Evolutionary conservation across 176 grass and related monocot genomes (phyloP).

Genomic region (Triticum monococcum): DNA sequence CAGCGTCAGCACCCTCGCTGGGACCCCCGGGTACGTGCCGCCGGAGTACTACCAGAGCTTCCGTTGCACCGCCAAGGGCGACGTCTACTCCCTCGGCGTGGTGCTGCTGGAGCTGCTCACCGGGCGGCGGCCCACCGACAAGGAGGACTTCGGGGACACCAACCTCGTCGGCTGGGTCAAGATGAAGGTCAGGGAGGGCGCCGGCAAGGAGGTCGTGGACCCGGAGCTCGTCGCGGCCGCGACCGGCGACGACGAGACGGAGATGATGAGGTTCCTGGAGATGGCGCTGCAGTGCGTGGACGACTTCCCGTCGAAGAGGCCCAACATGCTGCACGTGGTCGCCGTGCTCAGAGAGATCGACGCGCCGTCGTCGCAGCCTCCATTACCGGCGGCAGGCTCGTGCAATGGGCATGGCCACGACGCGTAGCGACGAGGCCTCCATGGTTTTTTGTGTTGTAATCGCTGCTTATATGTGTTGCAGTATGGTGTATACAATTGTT

Average conservation of each 20-base stretch:
- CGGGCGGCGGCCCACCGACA: conserved; percentile 75
- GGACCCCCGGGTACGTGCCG: conserved; percentile 88
- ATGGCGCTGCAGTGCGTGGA: conserved; percentile 85
- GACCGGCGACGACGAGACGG: conserved; percentile 24
- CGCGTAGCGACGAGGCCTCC: background rate
- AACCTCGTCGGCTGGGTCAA: conserved; percentile 93
- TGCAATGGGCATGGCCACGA: background rate
- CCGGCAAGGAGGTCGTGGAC: conserved; percentile 72
- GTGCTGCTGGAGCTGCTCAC: conserved; percentile 87
- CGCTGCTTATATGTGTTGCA: background rate
- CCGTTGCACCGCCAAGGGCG: conserved; percentile 84
- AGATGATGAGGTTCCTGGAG: conserved; percentile 81
- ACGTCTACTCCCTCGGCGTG: conserved; percentile 95
- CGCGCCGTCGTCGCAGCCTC: background rate
- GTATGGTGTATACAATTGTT: background rate
- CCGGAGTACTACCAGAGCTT: conserved; percentile 99
- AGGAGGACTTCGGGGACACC: conserved; percentile 95
- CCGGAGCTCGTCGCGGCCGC: conserved; percentile 33
- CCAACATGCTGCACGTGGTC: conserved; percentile 84
- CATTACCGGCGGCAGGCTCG: background rate
- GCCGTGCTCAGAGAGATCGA: conserved; percentile 75
- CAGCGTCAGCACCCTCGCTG: conserved; percentile 94
- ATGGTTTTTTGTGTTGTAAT: background rate
- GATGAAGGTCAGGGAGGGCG: conserved; percentile 81
- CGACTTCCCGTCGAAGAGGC: conserved; percentile 89